Conservation (phyloP, 2,329 filamentous ascomycete genomes). For the Botrytis pseudocinerea region DNA sequence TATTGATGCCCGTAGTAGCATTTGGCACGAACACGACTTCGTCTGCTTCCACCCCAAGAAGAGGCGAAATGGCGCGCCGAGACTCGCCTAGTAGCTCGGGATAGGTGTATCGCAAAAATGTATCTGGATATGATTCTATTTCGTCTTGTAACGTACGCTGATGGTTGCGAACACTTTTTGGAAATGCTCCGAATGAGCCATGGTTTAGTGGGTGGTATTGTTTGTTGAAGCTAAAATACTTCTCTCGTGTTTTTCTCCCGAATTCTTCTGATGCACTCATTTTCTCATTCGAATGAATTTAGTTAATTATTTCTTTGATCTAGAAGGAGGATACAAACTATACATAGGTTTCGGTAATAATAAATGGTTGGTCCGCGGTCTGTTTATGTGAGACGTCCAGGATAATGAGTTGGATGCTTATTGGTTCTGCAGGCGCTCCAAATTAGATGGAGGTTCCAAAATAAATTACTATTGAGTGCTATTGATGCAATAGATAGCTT, state of each 20-base stretch:
- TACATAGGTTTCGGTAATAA: too few relatives aligned
- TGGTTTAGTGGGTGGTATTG: neutral
- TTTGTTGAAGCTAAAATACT: neutral
- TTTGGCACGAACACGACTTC: slow-evolving; percentile 62
- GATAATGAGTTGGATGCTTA: too few relatives aligned
- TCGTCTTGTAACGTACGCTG: neutral
- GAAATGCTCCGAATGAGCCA: neutral
- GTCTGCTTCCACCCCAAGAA: neutral
- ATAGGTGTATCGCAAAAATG: neutral
- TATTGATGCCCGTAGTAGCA: slow-evolving; percentile 75
- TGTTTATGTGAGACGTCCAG: too few relatives aligned
- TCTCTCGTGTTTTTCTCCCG: neutral
- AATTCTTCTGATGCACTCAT: neutral
- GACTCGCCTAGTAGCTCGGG: neutral
- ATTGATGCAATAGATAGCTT: too few relatives aligned
- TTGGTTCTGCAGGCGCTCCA: too few relatives aligned
- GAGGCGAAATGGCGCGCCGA: neutral
- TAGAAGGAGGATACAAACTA: too few relatives aligned
- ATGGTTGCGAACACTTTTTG: neutral
- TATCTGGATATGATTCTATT: neutral
- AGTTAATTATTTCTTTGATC: too few relatives aligned
- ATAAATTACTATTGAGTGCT: too few relatives aligned
- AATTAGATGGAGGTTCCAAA: too few relatives aligned
- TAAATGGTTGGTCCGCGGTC: too few relatives aligned
- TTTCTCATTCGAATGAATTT: neutral